phyloP scores from a whole-genome alignment of 2,329 filamentous ascomycete genomes.

The Aaosphaeria arxii region DNA sequence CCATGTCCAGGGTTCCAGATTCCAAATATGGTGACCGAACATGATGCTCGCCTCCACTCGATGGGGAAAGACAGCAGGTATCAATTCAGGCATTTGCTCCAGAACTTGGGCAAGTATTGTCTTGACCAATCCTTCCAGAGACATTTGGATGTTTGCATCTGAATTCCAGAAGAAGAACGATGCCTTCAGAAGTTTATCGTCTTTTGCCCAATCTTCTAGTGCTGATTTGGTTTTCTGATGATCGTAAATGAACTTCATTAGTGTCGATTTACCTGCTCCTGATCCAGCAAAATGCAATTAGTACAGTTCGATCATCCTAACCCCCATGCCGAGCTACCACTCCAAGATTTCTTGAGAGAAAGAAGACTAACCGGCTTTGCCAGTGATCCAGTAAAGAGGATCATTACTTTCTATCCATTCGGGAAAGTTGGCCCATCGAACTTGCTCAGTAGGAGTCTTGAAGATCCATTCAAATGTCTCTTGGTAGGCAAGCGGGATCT shows the following conservation, averaged over 20 bases:
- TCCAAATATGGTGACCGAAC: background rate
- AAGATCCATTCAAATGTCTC: conserved; percentile 8
- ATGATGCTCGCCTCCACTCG: background rate
- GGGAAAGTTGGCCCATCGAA: conserved; percentile 3
- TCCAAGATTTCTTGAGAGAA: too few relatives aligned
- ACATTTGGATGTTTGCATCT: conserved; percentile 1
- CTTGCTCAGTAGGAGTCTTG: background rate
- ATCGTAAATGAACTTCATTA: conserved; percentile 43
- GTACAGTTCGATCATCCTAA: too few relatives aligned
- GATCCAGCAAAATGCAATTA: conserved; percentile 9
- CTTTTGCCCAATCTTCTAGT: conserved; percentile 34
- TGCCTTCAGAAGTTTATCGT: conserved; percentile 25
- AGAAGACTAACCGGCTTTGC: conserved; percentile 13
- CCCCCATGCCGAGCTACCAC: too few relatives aligned
- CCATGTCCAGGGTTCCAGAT: background rate
- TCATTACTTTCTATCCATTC: background rate
- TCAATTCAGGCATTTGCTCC: background rate
- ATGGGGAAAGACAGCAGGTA: background rate
- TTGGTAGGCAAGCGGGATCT: conserved; percentile 4
- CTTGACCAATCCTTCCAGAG: background rate
- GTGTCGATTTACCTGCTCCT: conserved; percentile 46
- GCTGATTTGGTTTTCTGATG: conserved; percentile 18
- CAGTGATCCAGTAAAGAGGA: conserved; percentile 30
- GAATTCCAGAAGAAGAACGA: conserved; percentile 41
- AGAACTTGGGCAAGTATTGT: background rate